Base-by-base conservation (phyloP, 306 rosid genomes). In the Myrica gale region DNA sequence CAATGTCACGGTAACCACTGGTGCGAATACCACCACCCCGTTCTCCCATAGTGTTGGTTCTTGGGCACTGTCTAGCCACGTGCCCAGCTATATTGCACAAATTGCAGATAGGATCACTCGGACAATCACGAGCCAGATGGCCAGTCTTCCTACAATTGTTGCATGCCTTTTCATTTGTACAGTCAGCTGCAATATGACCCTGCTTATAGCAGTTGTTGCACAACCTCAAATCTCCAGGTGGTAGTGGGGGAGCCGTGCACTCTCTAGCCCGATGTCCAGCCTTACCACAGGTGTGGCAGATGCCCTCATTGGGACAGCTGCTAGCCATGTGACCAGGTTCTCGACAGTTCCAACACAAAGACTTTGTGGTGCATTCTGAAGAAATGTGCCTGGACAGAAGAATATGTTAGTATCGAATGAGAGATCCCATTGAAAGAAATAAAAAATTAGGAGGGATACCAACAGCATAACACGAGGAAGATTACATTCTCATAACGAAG, bases 261-360 rank as follows among this genome's bases (percentile, higher is more conserved):
- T 95, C 98, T 86, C 96, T 86, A 65, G 98, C 97, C 3, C 91
- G 97, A 68, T 95, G 98, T 58, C 98, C 98, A 46, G 88, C 87
- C 87, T 95, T 95, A 52, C 99, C 97, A 78, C 99, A 95, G 68
- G 96, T 92, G 85, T 95, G 98, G 89, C 98, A 95, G 69, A 95
- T 89, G 68, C 99, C 99, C 81, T 95, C 97, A 73, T 95, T 95
- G 9, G 97, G 91, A 81, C 99, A 95, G 84, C 65, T 84, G 71
- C 84, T 92, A 23, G 99, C 99, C 97, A 95, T 83, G 89, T 95
- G 98, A 19, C 98, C 98, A 23, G 97, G 92, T 82, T 95, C 98
- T 54, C 97, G 89, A 79, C 98, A 95, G 75, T 95, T 95, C 99
- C 99, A 95, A 83, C 97, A 95, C 72, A 95, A 87, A 0, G 99